phyloP scores from a whole-genome alignment of 768 basidiomycete species.

The Bullera alba region DNA sequence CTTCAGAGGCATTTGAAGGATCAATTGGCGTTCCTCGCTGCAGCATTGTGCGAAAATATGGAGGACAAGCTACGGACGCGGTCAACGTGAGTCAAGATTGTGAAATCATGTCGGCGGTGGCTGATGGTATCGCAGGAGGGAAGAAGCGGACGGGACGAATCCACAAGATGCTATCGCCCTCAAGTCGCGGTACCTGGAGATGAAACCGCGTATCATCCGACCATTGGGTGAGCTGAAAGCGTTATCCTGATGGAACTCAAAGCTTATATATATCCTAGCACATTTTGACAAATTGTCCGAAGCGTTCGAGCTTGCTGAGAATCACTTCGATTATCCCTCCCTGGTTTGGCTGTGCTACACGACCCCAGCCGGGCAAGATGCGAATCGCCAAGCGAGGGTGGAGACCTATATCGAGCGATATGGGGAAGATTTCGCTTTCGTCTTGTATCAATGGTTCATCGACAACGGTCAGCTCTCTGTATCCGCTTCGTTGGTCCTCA shows the following conservation, averaged over 20 bases:
- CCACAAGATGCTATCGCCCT: slow-evolving; percentile 59
- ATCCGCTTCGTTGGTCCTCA: background rate
- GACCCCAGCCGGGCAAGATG: slow-evolving; percentile 49
- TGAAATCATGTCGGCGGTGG: background rate
- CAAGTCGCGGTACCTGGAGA: slow-evolving; percentile 59
- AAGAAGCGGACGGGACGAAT: slow-evolving; percentile 45
- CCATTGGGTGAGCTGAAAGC: slow-evolving; percentile 60
- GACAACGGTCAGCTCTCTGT: slow-evolving; percentile 59
- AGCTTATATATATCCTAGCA: background rate
- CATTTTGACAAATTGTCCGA: slow-evolving; percentile 54
- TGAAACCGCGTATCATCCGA: slow-evolving; percentile 71
- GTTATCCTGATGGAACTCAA: background rate
- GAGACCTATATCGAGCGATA: slow-evolving; percentile 69
- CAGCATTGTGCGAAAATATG: slow-evolving; percentile 41
- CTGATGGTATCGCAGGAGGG: slow-evolving; percentile 26
- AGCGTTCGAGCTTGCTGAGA: slow-evolving; percentile 77
- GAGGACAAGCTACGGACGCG: slow-evolving; percentile 38
- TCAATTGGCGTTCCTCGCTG: slow-evolving; percentile 45
- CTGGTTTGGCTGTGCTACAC: slow-evolving; percentile 71
- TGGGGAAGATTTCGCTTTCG: slow-evolving; percentile 74
- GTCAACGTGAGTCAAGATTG: slow-evolving; percentile 20
- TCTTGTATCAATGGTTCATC: slow-evolving; percentile 88
- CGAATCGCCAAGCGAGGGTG: slow-evolving; percentile 42
- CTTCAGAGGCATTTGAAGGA: slow-evolving; percentile 41
- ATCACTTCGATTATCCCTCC: slow-evolving; percentile 75